Base-by-base conservation (phyloP, 208 protist genomes). In the Leishmania gerbilli region DNA sequence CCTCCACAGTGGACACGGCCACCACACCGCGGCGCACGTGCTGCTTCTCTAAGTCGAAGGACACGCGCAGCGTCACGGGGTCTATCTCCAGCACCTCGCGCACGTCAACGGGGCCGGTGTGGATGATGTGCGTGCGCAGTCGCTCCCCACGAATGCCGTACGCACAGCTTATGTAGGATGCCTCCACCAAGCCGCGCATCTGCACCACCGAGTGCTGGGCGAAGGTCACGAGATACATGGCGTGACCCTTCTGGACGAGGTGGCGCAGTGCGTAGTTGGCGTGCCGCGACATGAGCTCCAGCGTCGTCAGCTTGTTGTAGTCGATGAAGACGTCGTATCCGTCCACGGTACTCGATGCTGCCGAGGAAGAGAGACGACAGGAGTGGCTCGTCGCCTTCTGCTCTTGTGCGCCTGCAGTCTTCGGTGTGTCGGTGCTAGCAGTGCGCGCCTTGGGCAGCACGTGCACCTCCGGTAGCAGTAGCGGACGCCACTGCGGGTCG, bases 211-310 rank as follows among this genome's bases (percentile, higher is more conserved):
- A 96, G 79, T 97, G 95, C 84, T 96, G 92, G 3, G 93, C 81
- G 55, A 89, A 91, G 67, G 86, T 92, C 8, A 95, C 69, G 47
- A 96, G 78, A 79, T 95, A 97, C 82, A 97, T 89, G 67, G 92
- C 95, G 58, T 97, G 95, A 11, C 95, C 95, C 49, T 95, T 95
- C 82, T 97, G 93, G 15, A 96, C 92, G 65, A 97, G 84, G 82
- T 97, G 95, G 17, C 93, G 88, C 27, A 97, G 90, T 4, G 92
- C 90, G 83, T 89, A 95, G 84, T 96, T 96, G 27, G 88, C 87
- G 74, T 97, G 95, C 9, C 95, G 86, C 2, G 93, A 88, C 75
- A 95, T 84, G 45, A 93, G 87, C 86, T 97, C 92, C 67, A 97
- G 56, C 17, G 76, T 92, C 4, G 88, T 77, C n/a, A 93, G 88